Evolutionary conservation across 176 grass and related monocot genomes (phyloP).

Genomic region (Aegilops bicornis): DNA sequence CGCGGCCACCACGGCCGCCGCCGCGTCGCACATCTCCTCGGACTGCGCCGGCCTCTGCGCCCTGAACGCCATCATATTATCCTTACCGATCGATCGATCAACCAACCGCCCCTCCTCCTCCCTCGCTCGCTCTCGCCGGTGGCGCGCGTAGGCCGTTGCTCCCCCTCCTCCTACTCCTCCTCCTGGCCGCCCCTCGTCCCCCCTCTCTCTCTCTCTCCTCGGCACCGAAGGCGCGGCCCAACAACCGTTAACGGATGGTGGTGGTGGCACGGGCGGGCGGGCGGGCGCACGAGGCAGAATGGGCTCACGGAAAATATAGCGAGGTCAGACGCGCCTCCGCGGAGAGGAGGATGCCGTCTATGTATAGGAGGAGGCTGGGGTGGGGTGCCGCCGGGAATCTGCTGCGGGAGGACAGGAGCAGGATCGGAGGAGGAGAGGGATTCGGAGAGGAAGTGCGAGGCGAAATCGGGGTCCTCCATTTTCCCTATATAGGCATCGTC

Average conservation of each 20-base stretch:
- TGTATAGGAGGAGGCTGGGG: slow-evolving; percentile 38
- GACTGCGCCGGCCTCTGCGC: not conserved
- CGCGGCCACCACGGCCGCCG: slow-evolving; percentile 32
- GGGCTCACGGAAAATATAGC: slow-evolving; percentile 33
- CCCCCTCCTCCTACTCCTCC: not conserved
- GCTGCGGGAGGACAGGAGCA: not conserved
- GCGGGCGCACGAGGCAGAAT: slow-evolving; percentile 25
- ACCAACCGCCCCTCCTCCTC: not conserved
- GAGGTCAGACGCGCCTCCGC: slow-evolving; percentile 10
- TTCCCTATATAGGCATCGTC: slow-evolving; percentile 32
- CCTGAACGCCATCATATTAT: slow-evolving; percentile 45
- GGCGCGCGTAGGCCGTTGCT: not conserved
- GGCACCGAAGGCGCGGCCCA: slow-evolving; percentile 7
- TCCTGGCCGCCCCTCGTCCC: not conserved
- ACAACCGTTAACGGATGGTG: slow-evolving; percentile 9
- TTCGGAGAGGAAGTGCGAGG: not conserved
- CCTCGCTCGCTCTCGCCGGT: not conserved
- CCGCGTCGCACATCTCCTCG: slow-evolving; percentile 32
- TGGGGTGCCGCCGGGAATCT: not conserved
- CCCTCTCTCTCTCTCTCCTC: not conserved
- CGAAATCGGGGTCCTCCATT: not conserved
- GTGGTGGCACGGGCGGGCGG: not conserved
- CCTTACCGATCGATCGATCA: not conserved
- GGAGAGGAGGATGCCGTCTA: slow-evolving; percentile 25
- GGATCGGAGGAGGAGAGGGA: not conserved